Conservation (phyloP, 129 eudicot species). For the Saposhnikovia divaricata region DNA sequence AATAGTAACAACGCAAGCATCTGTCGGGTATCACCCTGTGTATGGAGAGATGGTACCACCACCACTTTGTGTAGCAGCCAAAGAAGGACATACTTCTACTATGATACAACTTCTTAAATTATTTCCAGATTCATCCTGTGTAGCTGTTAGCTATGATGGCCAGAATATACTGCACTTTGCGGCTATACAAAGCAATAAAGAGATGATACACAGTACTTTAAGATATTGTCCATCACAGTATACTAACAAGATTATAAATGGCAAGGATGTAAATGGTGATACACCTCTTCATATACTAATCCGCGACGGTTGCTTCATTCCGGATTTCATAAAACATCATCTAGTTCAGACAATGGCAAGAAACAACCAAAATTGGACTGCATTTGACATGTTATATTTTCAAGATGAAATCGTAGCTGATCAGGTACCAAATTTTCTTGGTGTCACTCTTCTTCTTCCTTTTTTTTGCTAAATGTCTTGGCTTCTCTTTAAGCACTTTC, state of each 20-base stretch:
- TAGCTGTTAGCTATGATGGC: not conserved
- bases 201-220: not conserved
- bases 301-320: not conserved
- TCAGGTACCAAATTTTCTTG: not conserved
- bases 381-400: not conserved
- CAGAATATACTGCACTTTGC: not conserved
- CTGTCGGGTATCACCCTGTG: too few species aligned
- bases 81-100: not conserved
- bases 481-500: too few species aligned
- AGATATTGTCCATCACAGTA: not conserved
- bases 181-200: not conserved
- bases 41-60: not conserved
- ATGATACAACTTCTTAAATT: not conserved
- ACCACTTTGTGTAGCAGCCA: not conserved
- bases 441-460: too few species aligned
- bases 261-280: not conserved
- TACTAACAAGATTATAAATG: not conserved
- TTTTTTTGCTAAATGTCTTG: too few species aligned
- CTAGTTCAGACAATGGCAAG: not conserved
- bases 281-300: not conserved
- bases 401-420: not conserved
- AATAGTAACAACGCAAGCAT: too few species aligned
- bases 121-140: not conserved
- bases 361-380: not conserved
- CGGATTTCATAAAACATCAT: not conserved